Evolutionary conservation across 345 rosid species (phyloP), one percentile per base, ranked within the genome.

Genomic region (Eucalyptus polyanthemos): DNA sequence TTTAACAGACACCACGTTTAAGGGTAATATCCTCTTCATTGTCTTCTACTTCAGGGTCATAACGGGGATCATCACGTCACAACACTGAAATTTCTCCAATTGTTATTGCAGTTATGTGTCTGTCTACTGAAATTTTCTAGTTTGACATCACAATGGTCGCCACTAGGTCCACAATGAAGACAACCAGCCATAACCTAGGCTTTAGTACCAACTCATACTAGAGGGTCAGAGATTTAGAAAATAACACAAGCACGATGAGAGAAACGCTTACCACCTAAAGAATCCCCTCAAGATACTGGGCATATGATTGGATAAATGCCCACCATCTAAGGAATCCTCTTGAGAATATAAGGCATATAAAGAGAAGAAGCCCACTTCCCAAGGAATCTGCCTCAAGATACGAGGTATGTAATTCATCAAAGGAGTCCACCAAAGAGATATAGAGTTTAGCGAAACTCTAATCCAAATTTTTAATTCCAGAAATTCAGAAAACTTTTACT

Each of bases 41-140:
- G 50, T 49, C 50, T 49, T 49, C 5, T 49, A 0, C 50, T 49
- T 49, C 5, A 49, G 0, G 50, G 50, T 49, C 50, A 49, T 49
- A 49, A 12, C 50, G 50, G 50, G 2, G 2, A 49, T 12, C 14
- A 1, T 49, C 50, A 1, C 5, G 5, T 12, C 2, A 2, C 0
- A 49, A 49, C 14, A 49, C 14, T 12, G 2, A 49, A 49, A 12
- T 49, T 49, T 4, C 11, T 9, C 62, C 22, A 1, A 49, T 49
- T 12, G 14, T 49, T 49, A 14, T 49, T 49, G 50, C 0, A 12
- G 50, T 49, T 49, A 1, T 49, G 50, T 49, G 2, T 12, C 1
- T 49, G 1, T 49, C 50, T 12, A 49, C 14, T 12, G 14, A 12
- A 49, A 12, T 12, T 1, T 49, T 49, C 14, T 49, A 49, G 50